Base-by-base conservation (phyloP, 139 green algal species). In the Coccomyxa sp. region DNA sequence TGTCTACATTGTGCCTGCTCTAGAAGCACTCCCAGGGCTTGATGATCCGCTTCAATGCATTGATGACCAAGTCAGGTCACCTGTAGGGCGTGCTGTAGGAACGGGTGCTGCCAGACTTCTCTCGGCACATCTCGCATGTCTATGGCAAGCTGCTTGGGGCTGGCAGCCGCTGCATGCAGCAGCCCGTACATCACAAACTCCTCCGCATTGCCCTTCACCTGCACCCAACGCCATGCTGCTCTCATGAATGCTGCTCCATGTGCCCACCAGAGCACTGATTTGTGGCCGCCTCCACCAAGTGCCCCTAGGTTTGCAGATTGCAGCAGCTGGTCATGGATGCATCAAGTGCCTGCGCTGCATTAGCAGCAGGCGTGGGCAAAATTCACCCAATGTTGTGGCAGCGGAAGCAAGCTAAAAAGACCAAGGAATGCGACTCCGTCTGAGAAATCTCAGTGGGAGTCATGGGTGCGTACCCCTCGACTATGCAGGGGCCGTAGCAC, bases 131-230 rank as follows among this genome's bases (percentile, higher is more conserved):
- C 64, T 10, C 64, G 64, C 64, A 71, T 18, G 24, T 71, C 64
- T 10, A 34, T 71, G 2, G 64, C 64, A 2, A 71, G 64, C 29
- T 71, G 64, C 64, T 36, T 64, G 2, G 50, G 64, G 29, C 35
- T 34, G 2, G n/a, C 14, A 22, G 35, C 29, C n/a, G 64, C 64
- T 3, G 64, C 64, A 79, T 93, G 90, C 58, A 93, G 82, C 31
- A 93, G 77, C 71, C 87, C 75, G 74, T 90, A 92, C 4, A 83
- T 83, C 73, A 91, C 34, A 72, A 93, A 93, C 79, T 93, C 89
- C 31, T 37, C n/a, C 64, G 12, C n/a, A 6, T 36, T 71, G 64
- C 64, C 64, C 29, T 36, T 29, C 14, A 34, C n/a, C 64, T 71
- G n/a, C 64, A 36, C 64, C 27, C 27, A 71, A 10, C 27, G n/a